phyloP scores from a whole-genome alignment of 2,329 filamentous ascomycete genomes.

The Trichoderma lentiforme region DNA sequence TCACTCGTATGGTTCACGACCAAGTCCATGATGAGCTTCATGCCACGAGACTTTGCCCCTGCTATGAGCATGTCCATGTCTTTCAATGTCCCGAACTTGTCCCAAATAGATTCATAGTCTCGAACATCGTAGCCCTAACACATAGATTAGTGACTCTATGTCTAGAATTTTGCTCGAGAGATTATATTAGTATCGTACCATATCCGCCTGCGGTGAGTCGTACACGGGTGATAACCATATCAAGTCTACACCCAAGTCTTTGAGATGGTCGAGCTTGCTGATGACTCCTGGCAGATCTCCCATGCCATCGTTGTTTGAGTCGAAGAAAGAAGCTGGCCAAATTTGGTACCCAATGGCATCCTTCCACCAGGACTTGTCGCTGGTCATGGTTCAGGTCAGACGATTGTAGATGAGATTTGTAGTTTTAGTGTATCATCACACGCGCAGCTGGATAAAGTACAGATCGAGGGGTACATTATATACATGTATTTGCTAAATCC shows the following conservation, averaged over 20 bases:
- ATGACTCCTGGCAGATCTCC: conserved; percentile 54
- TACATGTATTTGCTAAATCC: background rate
- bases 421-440: background rate
- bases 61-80: conserved; percentile 15
- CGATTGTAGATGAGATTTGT: background rate
- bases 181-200: background rate
- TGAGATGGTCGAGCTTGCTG: conserved; percentile 50
- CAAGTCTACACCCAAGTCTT: conserved; percentile 48
- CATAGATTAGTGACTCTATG: conserved; percentile 19
- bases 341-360: conserved; percentile 55
- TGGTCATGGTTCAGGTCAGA: background rate
- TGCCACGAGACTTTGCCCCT: conserved; percentile 4
- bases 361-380: conserved; percentile 48
- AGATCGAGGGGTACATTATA: background rate
- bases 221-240: conserved; percentile 43
- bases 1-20: conserved; percentile 33
- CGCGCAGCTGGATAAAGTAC: background rate
- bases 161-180: background rate
- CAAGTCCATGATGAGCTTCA: conserved; percentile 26
- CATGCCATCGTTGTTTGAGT: conserved; percentile 52
- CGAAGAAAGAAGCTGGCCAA: conserved; percentile 54
- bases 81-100: conserved; percentile 47
- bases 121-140: conserved; percentile 60
- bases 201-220: conserved; percentile 41
- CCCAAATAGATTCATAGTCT: conserved; percentile 60